Conservation (phyloP, 495 filamentous ascomycete species). For the Hypoxylon subgilvum region DNA sequence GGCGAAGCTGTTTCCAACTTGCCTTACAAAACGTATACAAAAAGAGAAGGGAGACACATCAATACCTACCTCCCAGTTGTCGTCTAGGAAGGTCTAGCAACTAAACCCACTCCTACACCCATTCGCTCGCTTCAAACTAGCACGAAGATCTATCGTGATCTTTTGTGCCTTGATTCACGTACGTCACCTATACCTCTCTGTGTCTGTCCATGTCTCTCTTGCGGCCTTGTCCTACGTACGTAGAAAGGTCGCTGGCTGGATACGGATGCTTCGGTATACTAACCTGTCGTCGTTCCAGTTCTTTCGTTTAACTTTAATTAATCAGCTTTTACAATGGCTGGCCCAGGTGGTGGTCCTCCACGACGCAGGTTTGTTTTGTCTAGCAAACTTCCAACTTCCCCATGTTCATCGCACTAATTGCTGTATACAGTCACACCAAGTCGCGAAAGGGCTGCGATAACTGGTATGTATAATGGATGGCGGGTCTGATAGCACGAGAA, state of each 20-base stretch:
- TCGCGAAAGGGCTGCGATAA: constrained; percentile 96
- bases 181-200: too few species aligned
- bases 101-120: constrained; percentile 39
- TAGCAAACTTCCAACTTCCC: constrained; percentile 14
- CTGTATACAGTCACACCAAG: constrained; percentile 81
- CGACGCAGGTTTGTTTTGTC: constrained; percentile 58
- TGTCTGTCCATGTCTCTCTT: background rate
- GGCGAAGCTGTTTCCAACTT: constrained; percentile 15
- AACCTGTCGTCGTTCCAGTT: constrained; percentile 40
- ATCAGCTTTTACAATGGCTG: constrained; percentile 64
- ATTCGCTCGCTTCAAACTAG: constrained; percentile 50
- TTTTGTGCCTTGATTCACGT: constrained; percentile 51
- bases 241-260: background rate
- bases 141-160: constrained; percentile 32
- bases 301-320: constrained; percentile 47
- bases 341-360: constrained; percentile 74
- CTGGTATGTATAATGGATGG: constrained; percentile 56
- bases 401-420: constrained; percentile 8
- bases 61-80: constrained; percentile 22
- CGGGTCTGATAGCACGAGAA: constrained; percentile 1
- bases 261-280: constrained; percentile 20
- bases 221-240: constrained; percentile 2
- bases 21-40: constrained; percentile 21
- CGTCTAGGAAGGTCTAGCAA: constrained; percentile 32
- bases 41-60: constrained; percentile 30